Base-by-base conservation (phyloP, 768 basidiomycete genomes). In the Pisolithus orientalis region DNA sequence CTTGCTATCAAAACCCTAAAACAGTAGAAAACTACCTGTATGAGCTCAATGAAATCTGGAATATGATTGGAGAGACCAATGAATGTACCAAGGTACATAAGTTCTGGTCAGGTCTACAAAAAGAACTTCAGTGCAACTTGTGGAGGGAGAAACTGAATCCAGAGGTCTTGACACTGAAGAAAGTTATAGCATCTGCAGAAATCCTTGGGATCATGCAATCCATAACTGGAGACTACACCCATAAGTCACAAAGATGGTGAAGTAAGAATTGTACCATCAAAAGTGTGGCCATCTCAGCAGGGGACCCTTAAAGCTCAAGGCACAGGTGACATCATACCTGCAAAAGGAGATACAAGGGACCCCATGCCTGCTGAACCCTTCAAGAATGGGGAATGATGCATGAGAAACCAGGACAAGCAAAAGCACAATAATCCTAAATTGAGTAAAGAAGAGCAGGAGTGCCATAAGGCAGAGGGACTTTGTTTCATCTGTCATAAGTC, bases 71-170 rank as follows among this genome's bases (percentile, higher is more conserved):
- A 64, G 39, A 60, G 3, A 54, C 60, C 0, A 59, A 64, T 5
- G 54, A 70, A 4, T 50, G 55, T 0, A 68, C 72, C 10, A 39
- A 58, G 7, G 66, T 72, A 0, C 56, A 65, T 7, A 59, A 62
- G 13, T 56, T 77, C 0, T 78, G 72, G 72, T 58, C 63, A 2
- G 70, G 74, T 0, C 51, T 72, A 0, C 48, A 54, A 1, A 21
- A 46, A 0, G 39, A 55, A 14, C 60, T 73, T 2, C 70, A 70
- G 34, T 50, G 51, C 0, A 55, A 65, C 4, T 51, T 74, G 1
- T 70, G 67, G 65, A 51, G 53, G 13, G 55, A 69, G 2, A 50
- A 62, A 4, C 52, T 72, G 0, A 65, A 67, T 3, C 67, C 63
- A 0, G 63, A 70, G 10, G 31, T 44, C 0, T 62, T 64, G 0